Evolutionary conservation across 768 basidiomycete genomes (phyloP).

Genomic region (Mycena kentingensis): DNA sequence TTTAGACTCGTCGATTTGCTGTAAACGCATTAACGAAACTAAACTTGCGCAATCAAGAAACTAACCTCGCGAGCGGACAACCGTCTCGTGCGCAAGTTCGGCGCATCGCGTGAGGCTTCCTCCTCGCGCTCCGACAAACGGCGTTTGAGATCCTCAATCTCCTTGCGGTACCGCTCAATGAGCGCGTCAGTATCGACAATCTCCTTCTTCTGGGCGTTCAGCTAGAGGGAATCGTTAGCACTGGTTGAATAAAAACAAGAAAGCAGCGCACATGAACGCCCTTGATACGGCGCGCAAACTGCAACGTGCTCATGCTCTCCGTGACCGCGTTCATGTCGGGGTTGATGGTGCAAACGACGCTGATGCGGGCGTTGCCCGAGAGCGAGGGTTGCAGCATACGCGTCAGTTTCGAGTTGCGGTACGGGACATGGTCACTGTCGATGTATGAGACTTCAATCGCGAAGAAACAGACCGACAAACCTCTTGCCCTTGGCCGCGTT

Average conservation of each 20-base stretch:
- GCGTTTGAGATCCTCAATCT: slow-evolving; percentile 86
- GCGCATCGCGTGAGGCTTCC: slow-evolving; percentile 45
- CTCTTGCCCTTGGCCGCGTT: slow-evolving; percentile 76
- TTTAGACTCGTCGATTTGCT: slow-evolving; percentile 85
- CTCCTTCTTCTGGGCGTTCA: slow-evolving; percentile 92
- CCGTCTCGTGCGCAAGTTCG: slow-evolving; percentile 45
- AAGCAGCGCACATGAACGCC: slow-evolving; percentile 68
- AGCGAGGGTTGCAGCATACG: slow-evolving; percentile 93
- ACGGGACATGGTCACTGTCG: slow-evolving; percentile 85
- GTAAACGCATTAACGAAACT: slow-evolving; percentile 1
- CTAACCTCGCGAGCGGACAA: slow-evolving; percentile 54
- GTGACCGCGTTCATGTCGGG: slow-evolving; percentile 76
- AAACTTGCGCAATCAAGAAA: neutral
- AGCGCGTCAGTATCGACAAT: slow-evolving; percentile 91
- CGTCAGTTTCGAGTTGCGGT: slow-evolving; percentile 93
- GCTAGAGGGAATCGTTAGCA: slow-evolving; percentile 32
- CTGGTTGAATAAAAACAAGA: neutral
- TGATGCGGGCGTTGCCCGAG: slow-evolving; percentile 93
- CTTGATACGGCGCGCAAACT: slow-evolving; percentile 91
- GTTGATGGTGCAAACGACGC: slow-evolving; percentile 94
- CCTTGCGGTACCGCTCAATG: slow-evolving; percentile 90
- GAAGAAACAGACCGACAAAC: slow-evolving; percentile 36
- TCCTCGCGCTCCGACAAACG: slow-evolving; percentile 72
- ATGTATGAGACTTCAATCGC: neutral
- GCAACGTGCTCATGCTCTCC: slow-evolving; percentile 86